phyloP scores from a whole-genome alignment of 2,329 filamentous ascomycete species.

The Aspergillus candidus region DNA sequence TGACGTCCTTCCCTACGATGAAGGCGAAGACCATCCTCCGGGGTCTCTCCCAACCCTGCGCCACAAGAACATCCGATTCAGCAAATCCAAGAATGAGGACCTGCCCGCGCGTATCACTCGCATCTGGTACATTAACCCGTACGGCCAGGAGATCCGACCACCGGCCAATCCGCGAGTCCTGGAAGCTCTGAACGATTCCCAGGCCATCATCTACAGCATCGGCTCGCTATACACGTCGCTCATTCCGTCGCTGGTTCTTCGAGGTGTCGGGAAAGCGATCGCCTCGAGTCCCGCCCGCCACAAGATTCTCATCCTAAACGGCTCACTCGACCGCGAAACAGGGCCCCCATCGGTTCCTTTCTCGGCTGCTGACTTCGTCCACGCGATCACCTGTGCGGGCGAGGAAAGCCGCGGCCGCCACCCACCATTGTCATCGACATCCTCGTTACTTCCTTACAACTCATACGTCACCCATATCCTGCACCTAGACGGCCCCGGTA shows the following conservation, averaged over 20 bases:
- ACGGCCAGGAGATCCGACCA: slow-evolving; percentile 90
- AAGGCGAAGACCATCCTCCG: slow-evolving; percentile 37
- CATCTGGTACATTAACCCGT: slow-evolving; percentile 97
- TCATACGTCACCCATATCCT: slow-evolving; percentile 79
- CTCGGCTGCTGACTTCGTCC: slow-evolving; percentile 73
- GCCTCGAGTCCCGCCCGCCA: slow-evolving; percentile 48
- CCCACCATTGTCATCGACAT: slow-evolving; percentile 1
- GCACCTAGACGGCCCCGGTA: slow-evolving; percentile 65
- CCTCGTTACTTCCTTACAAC: slow-evolving; percentile 37
- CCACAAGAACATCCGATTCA: slow-evolving; percentile 74
- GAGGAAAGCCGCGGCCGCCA: slow-evolving; percentile 57
- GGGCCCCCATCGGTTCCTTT: slow-evolving; percentile 62
- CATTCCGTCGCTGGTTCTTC: slow-evolving; percentile 72
- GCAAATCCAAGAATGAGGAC: slow-evolving; percentile 73
- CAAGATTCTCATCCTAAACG: slow-evolving; percentile 82
- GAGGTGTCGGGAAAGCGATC: slow-evolving; percentile 65
- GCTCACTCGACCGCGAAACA: slow-evolving; percentile 78
- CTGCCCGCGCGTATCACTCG: slow-evolving; percentile 70
- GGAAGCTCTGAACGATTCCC: slow-evolving; percentile 57
- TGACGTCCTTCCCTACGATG: slow-evolving; percentile 30
- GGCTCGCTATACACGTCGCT: slow-evolving; percentile 91
- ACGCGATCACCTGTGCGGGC: slow-evolving; percentile 69
- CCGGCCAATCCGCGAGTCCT: slow-evolving; percentile 76
- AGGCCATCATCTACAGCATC: slow-evolving; percentile 80
- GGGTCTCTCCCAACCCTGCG: slow-evolving; percentile 72